phyloP scores from a whole-genome alignment of 129 eudicot genomes.

The Arctium minus region DNA sequence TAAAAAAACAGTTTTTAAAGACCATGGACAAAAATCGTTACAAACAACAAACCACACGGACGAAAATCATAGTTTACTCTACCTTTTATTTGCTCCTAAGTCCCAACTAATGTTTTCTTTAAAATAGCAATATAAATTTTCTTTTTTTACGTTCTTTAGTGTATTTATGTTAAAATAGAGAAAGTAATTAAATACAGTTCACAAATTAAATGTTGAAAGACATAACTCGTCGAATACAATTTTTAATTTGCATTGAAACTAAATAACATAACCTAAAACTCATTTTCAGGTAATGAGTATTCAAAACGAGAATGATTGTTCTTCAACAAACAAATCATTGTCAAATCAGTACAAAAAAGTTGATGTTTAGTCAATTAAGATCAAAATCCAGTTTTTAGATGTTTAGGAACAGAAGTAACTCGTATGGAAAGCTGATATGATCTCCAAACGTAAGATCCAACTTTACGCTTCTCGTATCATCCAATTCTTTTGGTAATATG shows the following conservation, averaged over 20 bases:
- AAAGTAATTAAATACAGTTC: too few relatives aligned
- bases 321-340: neutral
- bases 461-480: neutral
- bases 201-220: too few relatives aligned
- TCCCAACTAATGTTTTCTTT: too few relatives aligned
- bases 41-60: too few relatives aligned
- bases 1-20: too few relatives aligned
- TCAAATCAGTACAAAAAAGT: neutral
- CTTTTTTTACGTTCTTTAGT: too few relatives aligned
- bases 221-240: neutral
- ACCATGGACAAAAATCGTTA: too few relatives aligned
- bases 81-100: too few relatives aligned
- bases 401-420: neutral
- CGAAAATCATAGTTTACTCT: too few relatives aligned
- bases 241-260: too few relatives aligned
- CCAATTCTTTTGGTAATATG: neutral
- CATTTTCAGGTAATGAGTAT: neutral
- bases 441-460: neutral
- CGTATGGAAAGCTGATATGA: neutral
- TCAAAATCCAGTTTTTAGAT: neutral
- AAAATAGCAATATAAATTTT: too few relatives aligned
- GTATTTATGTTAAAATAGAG: too few relatives aligned
- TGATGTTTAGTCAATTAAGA: neutral
- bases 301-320: neutral
- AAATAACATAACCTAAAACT: neutral